phyloP scores from a whole-genome alignment of 768 basidiomycete species.

The Symmetrospora coprosmae region DNA sequence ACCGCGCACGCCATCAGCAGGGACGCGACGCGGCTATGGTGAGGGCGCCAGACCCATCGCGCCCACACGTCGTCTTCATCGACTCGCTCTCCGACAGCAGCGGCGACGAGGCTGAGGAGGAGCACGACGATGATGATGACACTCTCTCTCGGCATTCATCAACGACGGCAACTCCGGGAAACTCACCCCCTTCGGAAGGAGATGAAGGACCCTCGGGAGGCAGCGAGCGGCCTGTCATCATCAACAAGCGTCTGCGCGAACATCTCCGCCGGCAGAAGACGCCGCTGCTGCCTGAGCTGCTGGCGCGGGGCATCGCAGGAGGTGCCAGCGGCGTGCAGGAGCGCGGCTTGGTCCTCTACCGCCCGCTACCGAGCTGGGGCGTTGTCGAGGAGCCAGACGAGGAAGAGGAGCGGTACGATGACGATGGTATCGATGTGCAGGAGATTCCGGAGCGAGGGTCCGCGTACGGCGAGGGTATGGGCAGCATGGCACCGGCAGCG shows the following conservation, averaged over 20 bases:
- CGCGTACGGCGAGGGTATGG: too few species aligned
- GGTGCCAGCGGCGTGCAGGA: constrained; percentile 8
- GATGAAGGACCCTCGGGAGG: not conserved
- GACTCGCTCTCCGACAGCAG: constrained; percentile 1
- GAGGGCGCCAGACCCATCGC: not conserved
- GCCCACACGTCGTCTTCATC: constrained; percentile 12
- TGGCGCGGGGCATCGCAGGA: not conserved
- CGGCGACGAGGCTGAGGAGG: too few species aligned
- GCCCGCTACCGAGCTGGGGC: not conserved
- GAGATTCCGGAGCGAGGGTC: too few species aligned
- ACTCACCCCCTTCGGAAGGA: not conserved
- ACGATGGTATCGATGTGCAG: not conserved
- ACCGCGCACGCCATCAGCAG: not conserved
- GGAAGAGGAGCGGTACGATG: not conserved
- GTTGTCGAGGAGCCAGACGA: constrained; percentile 5
- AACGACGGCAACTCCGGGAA: not conserved
- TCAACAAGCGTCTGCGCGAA: constrained; percentile 1
- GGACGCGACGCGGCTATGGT: not conserved
- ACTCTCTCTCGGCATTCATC: not conserved
- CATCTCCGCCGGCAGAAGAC: not conserved
- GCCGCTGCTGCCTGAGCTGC: too few species aligned
- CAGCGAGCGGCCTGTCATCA: not conserved
- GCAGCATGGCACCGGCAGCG: too few species aligned
- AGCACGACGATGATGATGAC: constrained; percentile 2
- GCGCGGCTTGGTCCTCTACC: constrained; percentile 10